Evolutionary conservation across 2,329 filamentous ascomycete genomes (phyloP), one percentile per base, ranked within the genome.

Genomic region (Cladosporium austrohemisphaericum): DNA sequence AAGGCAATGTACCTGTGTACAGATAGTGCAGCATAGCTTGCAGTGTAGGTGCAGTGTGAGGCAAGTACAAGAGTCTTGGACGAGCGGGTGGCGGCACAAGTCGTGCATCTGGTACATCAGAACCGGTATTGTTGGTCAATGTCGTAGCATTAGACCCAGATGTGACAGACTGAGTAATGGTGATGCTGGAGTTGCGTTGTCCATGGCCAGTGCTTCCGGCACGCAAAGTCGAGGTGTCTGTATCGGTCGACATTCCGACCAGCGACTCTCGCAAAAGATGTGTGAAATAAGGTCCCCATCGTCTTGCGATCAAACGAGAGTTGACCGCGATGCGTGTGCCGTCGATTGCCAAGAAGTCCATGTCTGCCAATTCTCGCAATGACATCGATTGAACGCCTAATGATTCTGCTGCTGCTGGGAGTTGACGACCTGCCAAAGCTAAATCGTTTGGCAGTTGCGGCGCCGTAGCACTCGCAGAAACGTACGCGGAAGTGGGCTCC

Each of bases 271-370:
- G 82, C 8, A 97, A 76, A 1, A 98, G 77, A 64, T 95, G 88
- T 49, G 95, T 89, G 70, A 98, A 97, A 65, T 95, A 96, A 0
- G 90, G 89, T 0, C 93, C 93, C 93, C 93, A 98, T 63, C 93
- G 78, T 22, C 89, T 81, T 8, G 87, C 85, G 13, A 97, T 78
- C 13, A 98, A 80, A 50, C 90, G 83, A 5, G 93, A 97, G 68
- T 95, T 98, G 57, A 96, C 87, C 0, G 93, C 89, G 57, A 97
- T 89, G 14, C 91, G 82, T 65, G 96, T 92, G 18, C 92, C 92
- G 16, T 87, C 86, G 33, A 95, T 84, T 45, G 92, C 93, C 22
- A 97, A 76, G 51, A 98, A 88, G 62, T 97, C 93, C 93, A 98
- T 98, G 60, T 98, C 93, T 2, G 89, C 80, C 49, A 98, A 74